phyloP scores from a whole-genome alignment of 2,329 filamentous ascomycete species.

The Curvularia verruculosa region DNA sequence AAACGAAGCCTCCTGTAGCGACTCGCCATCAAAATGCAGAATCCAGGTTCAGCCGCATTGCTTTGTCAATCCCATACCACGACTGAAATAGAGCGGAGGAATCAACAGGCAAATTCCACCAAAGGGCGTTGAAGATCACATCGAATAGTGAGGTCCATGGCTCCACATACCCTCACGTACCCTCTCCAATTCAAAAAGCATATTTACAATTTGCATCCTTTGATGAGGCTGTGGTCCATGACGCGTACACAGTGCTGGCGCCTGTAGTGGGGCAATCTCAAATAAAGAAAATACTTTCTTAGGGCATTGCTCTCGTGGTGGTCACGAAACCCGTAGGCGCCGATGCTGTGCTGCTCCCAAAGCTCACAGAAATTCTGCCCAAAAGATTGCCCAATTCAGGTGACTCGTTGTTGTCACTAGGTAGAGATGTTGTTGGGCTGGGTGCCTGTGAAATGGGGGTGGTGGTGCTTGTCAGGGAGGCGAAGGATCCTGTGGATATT shows the following conservation, averaged over 20 bases:
- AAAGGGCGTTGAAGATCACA: not conserved
- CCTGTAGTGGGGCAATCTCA: conserved; percentile 8
- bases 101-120: not conserved
- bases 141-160: not conserved
- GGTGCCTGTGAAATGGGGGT: conserved; percentile 1
- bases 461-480: not conserved
- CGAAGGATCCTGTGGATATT: not conserved
- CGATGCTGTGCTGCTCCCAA: not conserved
- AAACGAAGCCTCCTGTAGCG: conserved; percentile 23
- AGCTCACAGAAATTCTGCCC: not conserved
- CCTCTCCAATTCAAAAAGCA: not conserved
- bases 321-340: conserved; percentile 15
- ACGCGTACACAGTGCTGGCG: conserved; percentile 12
- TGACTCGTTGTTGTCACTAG: not conserved
- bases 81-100: not conserved
- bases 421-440: conserved; percentile 1
- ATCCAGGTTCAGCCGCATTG: not conserved
- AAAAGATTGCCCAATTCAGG: conserved; percentile 8
- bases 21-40: conserved; percentile 11
- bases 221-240: conserved; percentile 14
- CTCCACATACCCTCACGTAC: not conserved
- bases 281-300: not conserved
- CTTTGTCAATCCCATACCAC: not conserved
- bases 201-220: conserved; percentile 1
- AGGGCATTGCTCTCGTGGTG: conserved; percentile 2